phyloP scores from a whole-genome alignment of 257 asterid genomes.

The Cordia subcordata region DNA sequence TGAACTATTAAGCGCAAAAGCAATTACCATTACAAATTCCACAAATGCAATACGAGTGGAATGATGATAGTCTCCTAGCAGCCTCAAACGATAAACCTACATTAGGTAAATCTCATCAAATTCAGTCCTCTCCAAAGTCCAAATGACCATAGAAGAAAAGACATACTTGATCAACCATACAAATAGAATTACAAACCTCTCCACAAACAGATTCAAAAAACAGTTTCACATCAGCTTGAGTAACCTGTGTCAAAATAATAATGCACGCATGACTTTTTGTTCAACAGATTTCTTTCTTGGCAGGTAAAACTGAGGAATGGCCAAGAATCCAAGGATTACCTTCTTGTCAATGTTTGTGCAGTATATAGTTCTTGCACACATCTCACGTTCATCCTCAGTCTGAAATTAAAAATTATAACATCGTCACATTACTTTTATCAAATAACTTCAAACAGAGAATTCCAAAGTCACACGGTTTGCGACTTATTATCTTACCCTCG shows the following conservation, averaged over 20 bases:
- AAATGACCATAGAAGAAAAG: slow-evolving; percentile 13
- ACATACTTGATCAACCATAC: not conserved
- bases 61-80: slow-evolving; percentile 95
- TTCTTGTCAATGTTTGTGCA: slow-evolving; percentile 63
- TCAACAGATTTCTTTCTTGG: not conserved
- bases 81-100: slow-evolving; percentile 93
- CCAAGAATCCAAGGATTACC: slow-evolving; percentile 24
- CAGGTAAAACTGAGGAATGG: not conserved
- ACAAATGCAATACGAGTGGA: slow-evolving; percentile 93
- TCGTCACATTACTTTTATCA: not conserved
- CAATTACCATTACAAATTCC: slow-evolving; percentile 85
- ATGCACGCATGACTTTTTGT: slow-evolving; percentile 1
- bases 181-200: slow-evolving; percentile 31
- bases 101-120: slow-evolving; percentile 9
- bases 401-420: slow-evolving; percentile 8
- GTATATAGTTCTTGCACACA: slow-evolving; percentile 63
- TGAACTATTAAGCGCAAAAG: not conserved
- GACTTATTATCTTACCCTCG: slow-evolving; percentile 39
- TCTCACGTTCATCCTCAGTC: slow-evolving; percentile 60
- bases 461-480: not conserved
- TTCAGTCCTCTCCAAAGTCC: slow-evolving; percentile 2
- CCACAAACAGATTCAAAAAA: slow-evolving; percentile 58
- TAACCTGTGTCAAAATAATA: slow-evolving; percentile 33
- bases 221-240: slow-evolving; percentile 51
- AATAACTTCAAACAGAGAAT: not conserved